Conservation (phyloP, 1,284 basidiomycete species). For the Cutaneotrichosporon sp. region DNA sequence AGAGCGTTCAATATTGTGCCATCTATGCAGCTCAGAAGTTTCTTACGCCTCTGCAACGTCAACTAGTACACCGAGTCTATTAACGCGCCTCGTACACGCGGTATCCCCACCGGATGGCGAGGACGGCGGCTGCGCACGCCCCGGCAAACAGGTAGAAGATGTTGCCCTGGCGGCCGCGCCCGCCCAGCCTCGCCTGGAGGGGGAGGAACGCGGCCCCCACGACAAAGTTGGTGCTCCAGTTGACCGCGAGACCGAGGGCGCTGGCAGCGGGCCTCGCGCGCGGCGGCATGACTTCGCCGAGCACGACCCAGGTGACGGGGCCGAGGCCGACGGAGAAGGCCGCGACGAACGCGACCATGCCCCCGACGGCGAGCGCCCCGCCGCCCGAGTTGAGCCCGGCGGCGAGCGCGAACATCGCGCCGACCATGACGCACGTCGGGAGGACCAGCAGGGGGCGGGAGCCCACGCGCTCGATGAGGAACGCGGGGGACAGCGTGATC, state of each 20-base stretch:
- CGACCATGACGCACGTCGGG: constrained; percentile 33
- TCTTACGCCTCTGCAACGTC: background rate
- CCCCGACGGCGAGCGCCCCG: constrained; percentile 26
- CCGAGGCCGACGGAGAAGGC: constrained; percentile 44
- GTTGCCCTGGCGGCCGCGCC: constrained; percentile 43
- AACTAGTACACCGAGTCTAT: background rate
- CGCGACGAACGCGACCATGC: constrained; percentile 38
- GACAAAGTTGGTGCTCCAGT: constrained; percentile 43
- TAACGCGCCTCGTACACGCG: background rate
- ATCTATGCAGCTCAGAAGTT: constrained; percentile 1
- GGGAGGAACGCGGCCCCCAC: constrained; percentile 43
- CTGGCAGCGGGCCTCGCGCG: constrained; percentile 41
- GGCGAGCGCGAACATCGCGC: constrained; percentile 32
- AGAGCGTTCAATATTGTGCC: background rate
- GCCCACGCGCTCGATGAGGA: constrained; percentile 49
- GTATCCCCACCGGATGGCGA: constrained; percentile 9
- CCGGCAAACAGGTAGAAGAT: constrained; percentile 43
- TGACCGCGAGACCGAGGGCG: constrained; percentile 40
- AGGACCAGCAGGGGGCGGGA: constrained; percentile 32
- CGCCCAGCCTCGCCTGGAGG: constrained; percentile 35
- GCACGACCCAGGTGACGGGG: constrained; percentile 48
- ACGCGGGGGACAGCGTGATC: constrained; percentile 54
- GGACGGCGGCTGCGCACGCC: constrained; percentile 22
- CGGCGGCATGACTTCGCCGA: constrained; percentile 42
- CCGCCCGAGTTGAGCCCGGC: constrained; percentile 37